A percentile compares a stretch with the other conserved stretches of the same genome.
These are phyloP conservation scores for Boechera divaricarpa DNA, from an alignment of 345 rosid genomes.

Conservation along the genomic window DNA sequence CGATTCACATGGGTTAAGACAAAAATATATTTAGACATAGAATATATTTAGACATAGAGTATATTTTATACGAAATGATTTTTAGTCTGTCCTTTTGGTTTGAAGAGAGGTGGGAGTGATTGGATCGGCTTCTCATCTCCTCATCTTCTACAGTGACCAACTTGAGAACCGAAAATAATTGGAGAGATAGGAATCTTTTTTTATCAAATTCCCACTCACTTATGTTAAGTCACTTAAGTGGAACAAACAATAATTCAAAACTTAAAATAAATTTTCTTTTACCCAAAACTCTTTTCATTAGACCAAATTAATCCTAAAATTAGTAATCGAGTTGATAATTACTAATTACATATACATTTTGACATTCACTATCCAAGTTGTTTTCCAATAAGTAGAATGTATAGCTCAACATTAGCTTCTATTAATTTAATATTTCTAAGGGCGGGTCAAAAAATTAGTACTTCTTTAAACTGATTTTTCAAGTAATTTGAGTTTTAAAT, in stretches of 20 bases:
- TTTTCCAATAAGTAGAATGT: slow-evolving; percentile 5
- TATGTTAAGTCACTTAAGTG: slow-evolving; percentile 33
- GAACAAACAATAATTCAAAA: slow-evolving; percentile 30
- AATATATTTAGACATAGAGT: slow-evolving; percentile 37
- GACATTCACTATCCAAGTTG: slow-evolving; percentile 19
- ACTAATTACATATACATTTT: slow-evolving; percentile 22
- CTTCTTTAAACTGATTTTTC: neutral
- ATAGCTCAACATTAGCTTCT: slow-evolving; percentile 19
- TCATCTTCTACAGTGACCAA: slow-evolving; percentile 32
- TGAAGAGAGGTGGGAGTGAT: slow-evolving; percentile 39
- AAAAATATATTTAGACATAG: slow-evolving; percentile 19
- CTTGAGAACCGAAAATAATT: slow-evolving; percentile 23
- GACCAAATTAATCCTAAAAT: slow-evolving; percentile 27
- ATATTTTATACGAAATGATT: slow-evolving; percentile 38
- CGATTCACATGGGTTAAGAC: slow-evolving; percentile 16
- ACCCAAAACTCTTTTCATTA: slow-evolving; percentile 20
- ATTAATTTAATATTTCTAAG: neutral
- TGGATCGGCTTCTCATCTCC: slow-evolving; percentile 41
- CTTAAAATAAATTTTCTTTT: neutral
- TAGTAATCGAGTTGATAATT: slow-evolving; percentile 1
- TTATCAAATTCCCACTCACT: slow-evolving; percentile 37
- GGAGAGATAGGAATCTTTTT: slow-evolving; percentile 33
- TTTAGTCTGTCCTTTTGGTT: slow-evolving; percentile 30
- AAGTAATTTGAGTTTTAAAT: slow-evolving; percentile 1
- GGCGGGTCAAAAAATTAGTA: neutral